Evolutionary conservation across 345 rosid species (phyloP).

Genomic region (Rhodamnia argentea): DNA sequence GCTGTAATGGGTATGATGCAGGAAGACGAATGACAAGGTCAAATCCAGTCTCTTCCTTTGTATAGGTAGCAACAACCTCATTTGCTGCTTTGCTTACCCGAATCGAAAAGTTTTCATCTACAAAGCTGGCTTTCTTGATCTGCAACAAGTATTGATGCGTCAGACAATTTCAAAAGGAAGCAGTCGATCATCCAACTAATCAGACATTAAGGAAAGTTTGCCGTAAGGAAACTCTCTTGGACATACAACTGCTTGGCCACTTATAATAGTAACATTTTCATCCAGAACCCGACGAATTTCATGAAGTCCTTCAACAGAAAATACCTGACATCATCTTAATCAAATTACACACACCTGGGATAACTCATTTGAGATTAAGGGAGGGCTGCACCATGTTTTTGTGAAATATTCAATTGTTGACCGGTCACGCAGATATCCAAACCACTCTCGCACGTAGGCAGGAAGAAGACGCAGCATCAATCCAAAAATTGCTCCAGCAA

Average conservation of each 20-base stretch:
- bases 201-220: not conserved
- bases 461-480: slow-evolving; percentile 84
- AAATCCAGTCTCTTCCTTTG: slow-evolving; percentile 92
- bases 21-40: slow-evolving; percentile 91
- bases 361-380: slow-evolving; percentile 60
- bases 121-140: slow-evolving; percentile 80
- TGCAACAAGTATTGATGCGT: slow-evolving; percentile 24
- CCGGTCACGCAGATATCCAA: slow-evolving; percentile 77
- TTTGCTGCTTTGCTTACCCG: slow-evolving; percentile 87
- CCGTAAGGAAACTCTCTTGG: not conserved
- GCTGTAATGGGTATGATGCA: slow-evolving; percentile 70
- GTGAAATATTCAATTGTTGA: slow-evolving; percentile 76
- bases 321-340: not conserved
- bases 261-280: not conserved
- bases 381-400: slow-evolving; percentile 91
- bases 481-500: slow-evolving; percentile 86
- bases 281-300: not conserved
- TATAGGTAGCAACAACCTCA: slow-evolving; percentile 92
- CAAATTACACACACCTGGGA: slow-evolving; percentile 57
- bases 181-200: not conserved
- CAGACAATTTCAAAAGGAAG: not conserved
- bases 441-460: slow-evolving; percentile 93
- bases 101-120: slow-evolving; percentile 78
- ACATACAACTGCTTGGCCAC: not conserved
- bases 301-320: not conserved